phyloP scores from a whole-genome alignment of 2,329 filamentous ascomycete genomes.

The Penicillium sp. region DNA sequence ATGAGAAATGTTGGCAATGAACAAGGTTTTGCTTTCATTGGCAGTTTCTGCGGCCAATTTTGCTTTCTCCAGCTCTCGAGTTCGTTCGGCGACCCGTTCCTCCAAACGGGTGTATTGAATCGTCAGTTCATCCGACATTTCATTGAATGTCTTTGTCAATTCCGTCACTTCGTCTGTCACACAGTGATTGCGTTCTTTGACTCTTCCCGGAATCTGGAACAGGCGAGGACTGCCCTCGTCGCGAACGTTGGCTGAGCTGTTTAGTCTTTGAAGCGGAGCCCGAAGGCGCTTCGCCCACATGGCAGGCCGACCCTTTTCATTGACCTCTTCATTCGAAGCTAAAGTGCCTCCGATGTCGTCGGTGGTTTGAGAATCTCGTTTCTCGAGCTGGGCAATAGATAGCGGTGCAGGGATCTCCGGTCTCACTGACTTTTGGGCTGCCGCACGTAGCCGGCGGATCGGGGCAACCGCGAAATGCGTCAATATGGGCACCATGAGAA shows the following conservation, averaged over 20 bases:
- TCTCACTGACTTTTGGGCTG: constrained; percentile 70
- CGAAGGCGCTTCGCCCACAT: constrained; percentile 17
- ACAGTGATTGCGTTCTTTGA: constrained; percentile 70
- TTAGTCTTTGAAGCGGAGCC: constrained; percentile 9
- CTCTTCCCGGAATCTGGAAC: constrained; percentile 83
- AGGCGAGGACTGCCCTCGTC: not conserved
- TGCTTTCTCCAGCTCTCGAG: constrained; percentile 78
- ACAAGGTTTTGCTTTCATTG: constrained; percentile 92
- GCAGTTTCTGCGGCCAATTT: constrained; percentile 93
- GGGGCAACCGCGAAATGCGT: constrained; percentile 80
- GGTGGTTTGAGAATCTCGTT: not conserved
- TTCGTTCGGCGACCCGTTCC: constrained; percentile 78
- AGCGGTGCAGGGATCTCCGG: constrained; percentile 46
- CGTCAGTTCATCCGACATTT: constrained; percentile 86
- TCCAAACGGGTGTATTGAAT: constrained; percentile 84
- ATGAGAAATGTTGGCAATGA: constrained; percentile 85
- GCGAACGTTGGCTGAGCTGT: constrained; percentile 3
- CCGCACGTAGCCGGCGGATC: constrained; percentile 71
- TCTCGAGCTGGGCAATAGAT: not conserved
- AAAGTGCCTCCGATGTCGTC: not conserved
- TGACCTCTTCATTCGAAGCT: not conserved
- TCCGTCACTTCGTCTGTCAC: constrained; percentile 84
- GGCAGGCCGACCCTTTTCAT: constrained; percentile 13
- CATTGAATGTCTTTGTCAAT: constrained; percentile 80
- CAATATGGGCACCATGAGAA: constrained; percentile 71